These are phyloP conservation scores for Paecilomyces sp. DNA, from an alignment of 2,329 filamentous ascomycete genomes.

Conservation along the genomic window DNA sequence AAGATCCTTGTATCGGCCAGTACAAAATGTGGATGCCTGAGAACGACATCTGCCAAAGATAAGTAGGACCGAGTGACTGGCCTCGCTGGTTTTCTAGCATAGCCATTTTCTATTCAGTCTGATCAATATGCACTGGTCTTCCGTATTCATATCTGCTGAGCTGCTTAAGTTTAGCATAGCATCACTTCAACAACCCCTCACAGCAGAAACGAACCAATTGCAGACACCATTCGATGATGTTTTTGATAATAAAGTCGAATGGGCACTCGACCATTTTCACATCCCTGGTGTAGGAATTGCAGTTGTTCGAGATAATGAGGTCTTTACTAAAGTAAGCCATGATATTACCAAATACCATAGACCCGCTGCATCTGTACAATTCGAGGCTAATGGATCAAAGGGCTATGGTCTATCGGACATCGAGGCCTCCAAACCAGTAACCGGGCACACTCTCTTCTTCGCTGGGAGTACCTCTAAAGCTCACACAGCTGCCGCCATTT, in stretches of 20 bases:
- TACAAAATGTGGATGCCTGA: neutral
- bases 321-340: constrained; percentile 4
- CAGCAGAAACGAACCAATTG: neutral
- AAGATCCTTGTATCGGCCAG: neutral
- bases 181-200: neutral
- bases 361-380: neutral
- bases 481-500: constrained; percentile 44
- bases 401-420: constrained; percentile 33
- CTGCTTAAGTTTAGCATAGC: neutral
- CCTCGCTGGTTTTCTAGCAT: neutral
- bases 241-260: constrained; percentile 4
- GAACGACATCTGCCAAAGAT: neutral
- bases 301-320: constrained; percentile 4
- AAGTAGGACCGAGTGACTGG: neutral
- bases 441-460: constrained; percentile 46
- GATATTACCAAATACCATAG: neutral
- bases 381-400: constrained; percentile 12
- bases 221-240: constrained; percentile 5
- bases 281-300: constrained; percentile 5
- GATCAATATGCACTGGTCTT: neutral
- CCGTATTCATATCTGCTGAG: neutral
- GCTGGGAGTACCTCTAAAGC: constrained; percentile 51
- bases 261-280: constrained; percentile 3
- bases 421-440: constrained; percentile 26
- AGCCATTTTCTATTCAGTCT: neutral